Evolutionary conservation across 768 basidiomycete species (phyloP), one percentile per base, ranked within the genome.

Genomic region (Xerocomus spinulosus): DNA sequence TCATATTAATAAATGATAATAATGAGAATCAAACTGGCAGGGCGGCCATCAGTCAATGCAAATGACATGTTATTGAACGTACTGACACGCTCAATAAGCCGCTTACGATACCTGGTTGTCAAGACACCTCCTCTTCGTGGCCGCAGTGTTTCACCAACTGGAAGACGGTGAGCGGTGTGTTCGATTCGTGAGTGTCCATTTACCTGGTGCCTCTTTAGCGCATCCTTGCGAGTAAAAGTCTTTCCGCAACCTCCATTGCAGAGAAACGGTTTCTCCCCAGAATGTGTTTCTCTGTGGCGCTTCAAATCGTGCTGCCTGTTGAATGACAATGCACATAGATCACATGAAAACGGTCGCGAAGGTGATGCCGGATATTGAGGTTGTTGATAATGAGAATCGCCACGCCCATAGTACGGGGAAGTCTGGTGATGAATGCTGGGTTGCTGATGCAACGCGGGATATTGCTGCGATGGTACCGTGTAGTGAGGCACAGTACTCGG

Each of bases 191-290:
- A 13, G 24, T 32, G 23, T 35, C 46, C 49, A 46, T 80, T 51
- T 56, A 80, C 88, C 80, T 91, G 88, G 63, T 91, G 88, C 51
- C 88, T 79, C 69, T 90, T 91, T 60, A 91, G 68, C 14, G 88
- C 88, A 61, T 91, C 88, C 69, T 90, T 89, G 54, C 88, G 78
- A 41, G 87, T 91, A 61, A 90, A 91, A 3, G 87, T 89, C 73
- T 90, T 90, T 40, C 86, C 87, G 50, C 88, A 91, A 36, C 84
- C 85, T 12, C 85, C 87, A 56, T 89, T 89, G 67, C 88, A 91
- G 15, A 81, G 66, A 68, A 81, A 91, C 9, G 88, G 87, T 63
- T 89, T 90, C 66, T 90, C 87, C 30, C 87, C 87, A 5, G 85
- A 85, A 68, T 90, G 88, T 21, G 86, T 90, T 57, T 90, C 87